phyloP scores from a whole-genome alignment of 2,329 filamentous ascomycete species.

The Apiospora koreana region DNA sequence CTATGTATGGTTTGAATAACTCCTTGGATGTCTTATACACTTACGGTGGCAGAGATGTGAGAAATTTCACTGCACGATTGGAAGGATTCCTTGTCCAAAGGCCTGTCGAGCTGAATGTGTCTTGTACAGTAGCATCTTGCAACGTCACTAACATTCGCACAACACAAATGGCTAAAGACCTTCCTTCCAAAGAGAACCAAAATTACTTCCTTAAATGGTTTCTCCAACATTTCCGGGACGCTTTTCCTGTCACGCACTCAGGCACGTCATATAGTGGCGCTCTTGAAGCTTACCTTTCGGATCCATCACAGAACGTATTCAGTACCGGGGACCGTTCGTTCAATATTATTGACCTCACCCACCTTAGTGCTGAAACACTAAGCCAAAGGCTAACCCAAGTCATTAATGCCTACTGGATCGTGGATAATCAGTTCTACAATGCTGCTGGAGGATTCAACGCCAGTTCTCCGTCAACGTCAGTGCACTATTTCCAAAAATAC shows the following conservation, averaged over 20 bases:
- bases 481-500: not conserved
- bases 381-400: not conserved
- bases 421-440: not conserved
- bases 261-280: not conserved
- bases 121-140: not conserved
- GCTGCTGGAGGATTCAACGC: not conserved
- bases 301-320: not conserved
- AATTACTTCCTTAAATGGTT: not conserved
- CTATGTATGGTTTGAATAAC: not conserved
- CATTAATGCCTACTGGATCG: not conserved
- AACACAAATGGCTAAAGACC: too few species aligned
- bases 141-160: not conserved
- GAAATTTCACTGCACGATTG: not conserved
- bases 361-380: not conserved
- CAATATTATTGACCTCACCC: not conserved
- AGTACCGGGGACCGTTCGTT: not conserved
- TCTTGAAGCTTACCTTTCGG: not conserved
- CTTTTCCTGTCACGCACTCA: not conserved
- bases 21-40: not conserved
- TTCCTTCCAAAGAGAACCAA: too few species aligned
- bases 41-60: not conserved
- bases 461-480: not conserved
- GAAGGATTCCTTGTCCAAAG: not conserved
- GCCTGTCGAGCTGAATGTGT: not conserved
- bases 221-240: not conserved